These are phyloP conservation scores for Debaryomycetaceae sp. DNA, from an alignment of 1,139 yeast genomes.

Conservation along the genomic window DNA sequence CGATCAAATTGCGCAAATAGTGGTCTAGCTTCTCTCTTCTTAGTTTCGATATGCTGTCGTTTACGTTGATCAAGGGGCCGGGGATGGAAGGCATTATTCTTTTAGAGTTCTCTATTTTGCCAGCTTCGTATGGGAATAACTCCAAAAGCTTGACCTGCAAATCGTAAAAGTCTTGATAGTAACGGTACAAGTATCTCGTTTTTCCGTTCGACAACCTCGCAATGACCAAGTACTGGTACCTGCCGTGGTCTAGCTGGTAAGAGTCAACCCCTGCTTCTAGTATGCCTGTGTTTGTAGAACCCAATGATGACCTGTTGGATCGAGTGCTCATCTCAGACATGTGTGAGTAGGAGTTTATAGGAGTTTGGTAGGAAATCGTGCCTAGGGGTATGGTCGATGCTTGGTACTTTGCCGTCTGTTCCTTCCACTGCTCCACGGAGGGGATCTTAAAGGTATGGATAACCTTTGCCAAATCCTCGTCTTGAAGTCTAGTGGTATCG, in stretches of 20 bases:
- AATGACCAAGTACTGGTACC: conserved; percentile 82
- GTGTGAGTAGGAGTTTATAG: conserved; percentile 36
- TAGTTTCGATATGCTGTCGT: conserved; percentile 81
- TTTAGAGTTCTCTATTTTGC: conserved; percentile 67
- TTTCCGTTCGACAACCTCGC: conserved; percentile 70
- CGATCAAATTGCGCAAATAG: conserved; percentile 71
- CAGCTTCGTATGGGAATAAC: conserved; percentile 89
- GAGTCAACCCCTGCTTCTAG: conserved; percentile 75
- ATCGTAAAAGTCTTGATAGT: conserved; percentile 94
- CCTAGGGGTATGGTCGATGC: conserved; percentile 87
- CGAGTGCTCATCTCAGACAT: conserved; percentile 23
- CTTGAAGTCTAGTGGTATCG: conserved; percentile 22
- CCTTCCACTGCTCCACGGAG: conserved; percentile 94
- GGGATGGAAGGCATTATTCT: conserved; percentile 93
- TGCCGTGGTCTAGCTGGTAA: conserved; percentile 77
- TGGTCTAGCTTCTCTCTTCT: conserved; percentile 82
- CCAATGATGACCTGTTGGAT: conserved; percentile 34
- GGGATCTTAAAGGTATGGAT: conserved; percentile 72
- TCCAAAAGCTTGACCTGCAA: conserved; percentile 82
- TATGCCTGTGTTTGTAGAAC: conserved; percentile 33
- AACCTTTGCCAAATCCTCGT: conserved; percentile 28
- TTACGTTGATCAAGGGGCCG: conserved; percentile 91
- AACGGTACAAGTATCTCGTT: conserved; percentile 72
- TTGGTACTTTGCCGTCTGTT: conserved; percentile 84
- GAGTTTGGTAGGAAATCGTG: conserved; percentile 28